Percentiles rank a stretch among this genome's conserved stretches.
phyloP scores from a whole-genome alignment of 2,329 filamentous ascomycete species.

The Trichoderma breve region DNA sequence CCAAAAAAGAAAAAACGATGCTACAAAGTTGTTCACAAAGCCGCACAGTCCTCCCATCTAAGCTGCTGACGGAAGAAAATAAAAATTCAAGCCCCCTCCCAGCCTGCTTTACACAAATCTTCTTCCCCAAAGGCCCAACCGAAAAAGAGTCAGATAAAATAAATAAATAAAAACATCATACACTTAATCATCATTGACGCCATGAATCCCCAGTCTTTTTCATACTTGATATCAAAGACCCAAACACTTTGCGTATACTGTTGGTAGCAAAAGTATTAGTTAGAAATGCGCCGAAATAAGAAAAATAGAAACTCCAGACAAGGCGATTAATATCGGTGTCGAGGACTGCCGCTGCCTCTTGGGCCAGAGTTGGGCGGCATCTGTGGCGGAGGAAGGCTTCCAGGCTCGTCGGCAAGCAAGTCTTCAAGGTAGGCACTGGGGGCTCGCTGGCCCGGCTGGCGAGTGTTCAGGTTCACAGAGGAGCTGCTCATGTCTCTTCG shows the following conservation, averaged over 20 bases:
- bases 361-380: slow-evolving; percentile 31
- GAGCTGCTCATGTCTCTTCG: slow-evolving; percentile 59
- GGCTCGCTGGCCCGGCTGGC: slow-evolving; percentile 65
- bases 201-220: background rate
- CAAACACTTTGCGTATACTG: background rate
- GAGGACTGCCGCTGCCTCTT: slow-evolving; percentile 25
- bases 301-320: background rate
- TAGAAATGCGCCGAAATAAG: background rate
- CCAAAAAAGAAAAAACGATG: background rate
- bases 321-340: slow-evolving; percentile 30
- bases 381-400: slow-evolving; percentile 46
- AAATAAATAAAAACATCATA: background rate
- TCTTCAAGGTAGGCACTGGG: slow-evolving; percentile 91
- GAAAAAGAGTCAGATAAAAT: background rate
- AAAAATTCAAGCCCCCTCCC: background rate
- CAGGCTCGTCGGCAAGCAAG: slow-evolving; percentile 72
- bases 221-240: background rate
- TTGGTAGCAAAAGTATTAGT: background rate
- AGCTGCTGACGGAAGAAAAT: background rate
- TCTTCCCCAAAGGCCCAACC: background rate
- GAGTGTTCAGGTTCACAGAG: slow-evolving; percentile 59
- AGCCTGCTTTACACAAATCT: background rate
- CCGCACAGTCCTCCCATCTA: background rate
- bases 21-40: background rate
- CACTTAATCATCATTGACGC: slow-evolving; percentile 11